Evolutionary conservation across 352 stramenopile species (phyloP), one percentile per base, ranked within the genome.

Genomic region (Phytopythium mirpurense): DNA sequence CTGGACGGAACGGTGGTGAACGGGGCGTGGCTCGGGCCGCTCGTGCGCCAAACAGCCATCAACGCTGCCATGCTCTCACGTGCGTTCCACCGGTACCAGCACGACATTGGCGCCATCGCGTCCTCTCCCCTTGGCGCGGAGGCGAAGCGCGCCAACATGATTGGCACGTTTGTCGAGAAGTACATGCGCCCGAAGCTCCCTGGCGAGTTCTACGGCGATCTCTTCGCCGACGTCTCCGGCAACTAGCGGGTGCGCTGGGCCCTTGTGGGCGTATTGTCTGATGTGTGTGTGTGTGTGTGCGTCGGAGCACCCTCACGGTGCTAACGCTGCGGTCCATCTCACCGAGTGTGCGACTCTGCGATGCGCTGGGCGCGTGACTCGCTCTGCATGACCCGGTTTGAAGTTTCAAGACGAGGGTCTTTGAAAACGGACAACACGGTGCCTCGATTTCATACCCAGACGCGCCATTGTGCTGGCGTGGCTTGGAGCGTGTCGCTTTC

Each of bases 1-100:
- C 74, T 91, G 36, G 82, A 95, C 55, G 84, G 84, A 15, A 92
- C 90, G 70, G 84, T 93, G 5, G 74, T 95, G 21, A 90, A 87
- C 41, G 76, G 78, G 3, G 80, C 78, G 49, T 93, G 84, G 84
- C 70, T 95, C 0, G 82, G 72, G 24, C 82, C 84, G 8, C 57
- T 95, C 2, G 76, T 93, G n/a, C 82, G 84, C 0, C 82, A 93
- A 32, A 95, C 84, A 7, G 84, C 82, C 8, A 81, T 93, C 47
- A 95, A 95, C 51, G 84, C 84, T 3, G 70, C 79, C 1, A 77
- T 78, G 56, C 68, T 93, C 18, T 83, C 79, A 2, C 72, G 82
- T 11, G 62, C 79, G 2, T 93, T 82, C 60, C 78, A 88, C 51
- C 68, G 78, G 21, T 90, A 88, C 56, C 82, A 93, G 57, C 75